Conservation (phyloP, 192 early-diverging fungal genomes). For the Coemansia sp. region DNA sequence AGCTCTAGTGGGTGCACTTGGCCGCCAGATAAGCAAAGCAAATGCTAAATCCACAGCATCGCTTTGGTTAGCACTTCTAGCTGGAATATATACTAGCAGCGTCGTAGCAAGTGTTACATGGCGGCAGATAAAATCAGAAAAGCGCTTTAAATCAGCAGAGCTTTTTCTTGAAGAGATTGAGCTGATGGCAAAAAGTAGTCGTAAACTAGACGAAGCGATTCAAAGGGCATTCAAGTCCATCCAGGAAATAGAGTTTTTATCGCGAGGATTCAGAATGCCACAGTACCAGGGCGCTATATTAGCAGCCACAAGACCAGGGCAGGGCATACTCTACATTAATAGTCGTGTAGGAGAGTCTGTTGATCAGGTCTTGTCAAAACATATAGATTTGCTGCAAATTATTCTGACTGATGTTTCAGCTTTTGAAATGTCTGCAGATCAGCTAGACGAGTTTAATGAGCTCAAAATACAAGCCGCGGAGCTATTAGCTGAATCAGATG, state of each 20-base stretch:
- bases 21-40: too few species aligned
- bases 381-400: background rate
- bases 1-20: too few species aligned
- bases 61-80: background rate
- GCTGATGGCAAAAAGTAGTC: constrained; percentile 1
- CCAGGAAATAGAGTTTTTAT: constrained; percentile 29
- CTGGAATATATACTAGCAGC: background rate
- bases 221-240: constrained; percentile 25
- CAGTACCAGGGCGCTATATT: background rate
- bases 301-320: background rate
- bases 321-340: too few species aligned
- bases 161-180: background rate
- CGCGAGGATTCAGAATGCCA: constrained; percentile 20
- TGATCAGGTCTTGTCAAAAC: too few species aligned
- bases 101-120: background rate
- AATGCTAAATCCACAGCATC: background rate
- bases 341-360: too few species aligned
- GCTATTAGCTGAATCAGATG: background rate
- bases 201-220: constrained; percentile 15
- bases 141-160: background rate
- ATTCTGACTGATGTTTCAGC: background rate
- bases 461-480: too few species aligned
- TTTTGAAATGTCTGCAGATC: background rate
- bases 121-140: background rate
- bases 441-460: background rate